phyloP scores from a whole-genome alignment of 2,329 filamentous ascomycete species.

The Cladosporium oxysporum region DNA sequence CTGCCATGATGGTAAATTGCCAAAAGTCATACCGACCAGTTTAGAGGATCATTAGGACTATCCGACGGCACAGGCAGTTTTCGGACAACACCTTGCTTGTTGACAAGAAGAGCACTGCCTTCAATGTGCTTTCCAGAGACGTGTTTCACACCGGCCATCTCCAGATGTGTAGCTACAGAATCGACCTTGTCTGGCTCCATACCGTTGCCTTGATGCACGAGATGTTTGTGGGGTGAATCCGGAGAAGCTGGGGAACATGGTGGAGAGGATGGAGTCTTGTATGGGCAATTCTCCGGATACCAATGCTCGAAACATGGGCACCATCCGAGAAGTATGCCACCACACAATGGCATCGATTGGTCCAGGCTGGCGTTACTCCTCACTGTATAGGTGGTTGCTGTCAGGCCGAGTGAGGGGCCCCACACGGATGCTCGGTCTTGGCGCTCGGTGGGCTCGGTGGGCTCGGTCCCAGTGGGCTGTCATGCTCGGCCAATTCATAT shows the following conservation, averaged over 20 bases:
- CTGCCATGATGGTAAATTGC: not conserved
- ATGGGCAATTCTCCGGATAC: not conserved
- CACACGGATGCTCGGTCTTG: slow-evolving; percentile 1
- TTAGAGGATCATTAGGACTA: not conserved
- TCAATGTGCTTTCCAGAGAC: not conserved
- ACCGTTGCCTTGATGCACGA: not conserved
- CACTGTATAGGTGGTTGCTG: not conserved
- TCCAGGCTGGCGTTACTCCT: not conserved
- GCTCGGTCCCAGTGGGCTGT: not conserved
- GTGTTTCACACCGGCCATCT: not conserved
- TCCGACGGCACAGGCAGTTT: not conserved
- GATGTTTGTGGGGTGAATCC: not conserved
- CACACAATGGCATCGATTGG: not conserved
- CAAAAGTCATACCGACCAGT: not conserved
- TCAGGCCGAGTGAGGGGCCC: not conserved
- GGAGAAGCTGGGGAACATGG: not conserved
- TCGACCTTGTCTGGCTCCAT: slow-evolving; percentile 1
- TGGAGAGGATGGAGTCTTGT: not conserved
- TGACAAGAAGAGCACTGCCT: not conserved
- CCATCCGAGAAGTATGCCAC: not conserved
- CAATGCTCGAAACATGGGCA: not conserved
- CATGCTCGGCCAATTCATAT: not conserved
- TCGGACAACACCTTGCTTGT: not conserved
- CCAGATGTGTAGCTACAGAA: not conserved
- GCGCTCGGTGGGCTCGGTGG: not conserved